These are phyloP conservation scores for Hibiscus tridactylites DNA, from an alignment of 345 rosid genomes.

Conservation along the genomic window DNA sequence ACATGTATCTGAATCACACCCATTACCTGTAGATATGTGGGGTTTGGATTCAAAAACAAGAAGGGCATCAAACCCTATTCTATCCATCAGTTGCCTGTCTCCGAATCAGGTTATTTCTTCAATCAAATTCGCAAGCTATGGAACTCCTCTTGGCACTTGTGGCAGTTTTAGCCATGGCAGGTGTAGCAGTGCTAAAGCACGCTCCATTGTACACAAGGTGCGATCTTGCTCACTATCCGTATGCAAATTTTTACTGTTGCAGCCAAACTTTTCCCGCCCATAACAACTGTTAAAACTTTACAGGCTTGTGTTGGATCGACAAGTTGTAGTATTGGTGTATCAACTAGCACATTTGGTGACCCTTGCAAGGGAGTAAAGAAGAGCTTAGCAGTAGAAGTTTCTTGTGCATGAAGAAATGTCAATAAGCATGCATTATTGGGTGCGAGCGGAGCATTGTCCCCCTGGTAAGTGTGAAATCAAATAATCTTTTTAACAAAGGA, in stretches of 20 bases:
- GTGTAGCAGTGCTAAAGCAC: slow-evolving; percentile 51
- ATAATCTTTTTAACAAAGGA: neutral
- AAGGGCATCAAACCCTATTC: slow-evolving; percentile 32
- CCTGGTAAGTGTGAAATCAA: neutral
- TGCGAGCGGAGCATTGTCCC: neutral
- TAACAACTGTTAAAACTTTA: neutral
- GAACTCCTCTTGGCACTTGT: slow-evolving; percentile 73
- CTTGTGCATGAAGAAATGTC: slow-evolving; percentile 37
- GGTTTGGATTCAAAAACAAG: slow-evolving; percentile 34
- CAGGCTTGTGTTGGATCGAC: slow-evolving; percentile 87
- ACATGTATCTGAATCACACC: slow-evolving; percentile 66
- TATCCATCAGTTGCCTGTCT: slow-evolving; percentile 47
- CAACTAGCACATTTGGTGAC: slow-evolving; percentile 58
- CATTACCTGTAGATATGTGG: slow-evolving; percentile 69
- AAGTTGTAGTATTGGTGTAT: slow-evolving; percentile 65
- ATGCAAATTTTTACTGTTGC: neutral
- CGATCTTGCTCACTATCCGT: neutral
- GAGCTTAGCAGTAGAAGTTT: slow-evolving; percentile 89
- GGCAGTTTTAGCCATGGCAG: slow-evolving; percentile 63
- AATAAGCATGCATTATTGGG: neutral
- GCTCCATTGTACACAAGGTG: slow-evolving; percentile 61
- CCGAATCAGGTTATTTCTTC: slow-evolving; percentile 70
- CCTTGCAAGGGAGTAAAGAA: slow-evolving; percentile 63
- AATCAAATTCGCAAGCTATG: slow-evolving; percentile 74
- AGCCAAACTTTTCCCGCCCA: neutral